These are phyloP conservation scores for Hanseniaspora valbyensis DNA, from an alignment of 805 yeast species.

Conservation along the genomic window DNA sequence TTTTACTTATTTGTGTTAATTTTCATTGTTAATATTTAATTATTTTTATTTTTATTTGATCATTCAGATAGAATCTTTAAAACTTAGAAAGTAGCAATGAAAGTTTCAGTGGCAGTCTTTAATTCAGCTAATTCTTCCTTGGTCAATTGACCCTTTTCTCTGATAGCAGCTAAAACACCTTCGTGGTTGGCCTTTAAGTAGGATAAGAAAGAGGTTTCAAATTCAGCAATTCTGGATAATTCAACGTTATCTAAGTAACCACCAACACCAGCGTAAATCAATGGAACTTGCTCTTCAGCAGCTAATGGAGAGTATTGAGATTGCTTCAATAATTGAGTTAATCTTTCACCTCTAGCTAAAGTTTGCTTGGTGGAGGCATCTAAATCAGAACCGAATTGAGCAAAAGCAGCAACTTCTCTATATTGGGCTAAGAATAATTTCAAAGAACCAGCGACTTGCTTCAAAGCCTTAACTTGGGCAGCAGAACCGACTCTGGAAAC, in stretches of 20 bases:
- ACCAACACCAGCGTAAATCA: slow-evolving; percentile 98
- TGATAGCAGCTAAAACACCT: slow-evolving; percentile 73
- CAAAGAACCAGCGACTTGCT: slow-evolving; percentile 99
- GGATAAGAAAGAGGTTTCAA: slow-evolving; percentile 85
- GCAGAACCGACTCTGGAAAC: slow-evolving; percentile 99
- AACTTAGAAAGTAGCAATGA: slow-evolving; percentile 74
- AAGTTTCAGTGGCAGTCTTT: slow-evolving; percentile 84
- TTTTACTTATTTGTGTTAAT: not conserved
- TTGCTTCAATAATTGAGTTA: slow-evolving; percentile 96
- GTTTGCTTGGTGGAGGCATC: slow-evolving; percentile 99
- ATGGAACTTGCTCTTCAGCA: slow-evolving; percentile 98
- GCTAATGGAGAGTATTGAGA: slow-evolving; percentile 93
- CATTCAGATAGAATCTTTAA: not conserved
- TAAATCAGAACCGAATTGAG: slow-evolving; percentile 99
- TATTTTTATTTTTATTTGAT: slow-evolving; percentile 2
- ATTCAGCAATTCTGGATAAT: slow-evolving; percentile 75
- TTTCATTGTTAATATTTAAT: slow-evolving; percentile 8
- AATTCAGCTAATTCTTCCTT: slow-evolving; percentile 77
- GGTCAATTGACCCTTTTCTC: slow-evolving; percentile 80
- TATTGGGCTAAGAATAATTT: slow-evolving; percentile 99
- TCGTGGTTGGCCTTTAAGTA: slow-evolving; percentile 84
- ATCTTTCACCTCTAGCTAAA: slow-evolving; percentile 98
- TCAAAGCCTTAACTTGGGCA: slow-evolving; percentile 99
- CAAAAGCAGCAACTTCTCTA: slow-evolving; percentile 99
- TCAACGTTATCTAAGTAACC: slow-evolving; percentile 90